Base-by-base conservation (phyloP, 2,329 filamentous ascomycete genomes). In the Delphinella strobiligena region DNA sequence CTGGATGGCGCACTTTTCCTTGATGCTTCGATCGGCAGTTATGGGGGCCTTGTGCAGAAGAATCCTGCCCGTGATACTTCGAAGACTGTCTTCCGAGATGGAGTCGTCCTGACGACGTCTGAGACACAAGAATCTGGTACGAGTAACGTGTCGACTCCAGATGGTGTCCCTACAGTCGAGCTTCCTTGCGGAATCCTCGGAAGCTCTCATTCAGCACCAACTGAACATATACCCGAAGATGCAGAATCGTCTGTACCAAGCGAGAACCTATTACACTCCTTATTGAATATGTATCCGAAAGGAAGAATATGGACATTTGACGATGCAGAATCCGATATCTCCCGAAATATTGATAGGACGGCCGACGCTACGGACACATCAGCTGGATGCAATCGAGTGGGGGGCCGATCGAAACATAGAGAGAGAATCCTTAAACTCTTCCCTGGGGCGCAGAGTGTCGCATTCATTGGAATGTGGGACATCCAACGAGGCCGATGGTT, bases 401-500 rank as follows among this genome's bases (percentile, higher is more conserved):
- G 40, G n/a, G 33, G 36, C 9, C 38, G 38, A n/a, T 40, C 37
- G 31, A 30, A 36, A 3, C 39, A 44, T 11, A 37, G 37, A 11
- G 18, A 34, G 14, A 4, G 33, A 31, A 36, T 42, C 14, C 31
- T 19, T 4, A 34, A 29, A 5, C 22, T 35, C 43, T 68, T 71
- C 35, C 64, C 64, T 2, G 52, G 52, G 24, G 61, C 62, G 2
- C 53, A 55, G 1, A 64, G 68, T 38, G 54, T 69, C 4, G 55
- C 69, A 4, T 68, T 69, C 34, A 54, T 68, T 4, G 66, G 66
- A n/a, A n/a, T 69, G 1, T 70, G 64, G 63, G 67, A 69, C 42
- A 58, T 61, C 7, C 58, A 60, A 7, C 34, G 36, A 17, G n/a
- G n/a, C n/a, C 38, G 27, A 12, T 43, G 34, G n/a, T 43, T 39